A percentile compares a stretch with the other conserved stretches of the same genome.
These are phyloP conservation scores for Cystobasidium onofrii DNA, from an alignment of 768 basidiomycete genomes.

Conservation along the genomic window DNA sequence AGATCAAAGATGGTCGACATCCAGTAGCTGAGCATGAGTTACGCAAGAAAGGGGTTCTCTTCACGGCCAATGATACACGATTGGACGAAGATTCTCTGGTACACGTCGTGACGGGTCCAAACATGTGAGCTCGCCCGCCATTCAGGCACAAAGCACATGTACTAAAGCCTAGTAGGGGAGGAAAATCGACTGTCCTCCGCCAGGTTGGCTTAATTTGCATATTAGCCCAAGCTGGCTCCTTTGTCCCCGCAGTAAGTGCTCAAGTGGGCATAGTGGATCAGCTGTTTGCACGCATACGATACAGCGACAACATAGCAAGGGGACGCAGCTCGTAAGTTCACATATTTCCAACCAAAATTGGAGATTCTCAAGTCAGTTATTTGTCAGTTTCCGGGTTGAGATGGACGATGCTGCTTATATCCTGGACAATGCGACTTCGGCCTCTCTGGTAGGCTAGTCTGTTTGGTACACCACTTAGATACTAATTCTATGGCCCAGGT, in stretches of 20 bases:
- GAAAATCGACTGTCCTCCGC: slow-evolving; percentile 82
- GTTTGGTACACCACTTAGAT: neutral
- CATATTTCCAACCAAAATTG: neutral
- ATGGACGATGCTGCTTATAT: slow-evolving; percentile 93
- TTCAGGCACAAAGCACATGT: neutral
- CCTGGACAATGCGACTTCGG: slow-evolving; percentile 67
- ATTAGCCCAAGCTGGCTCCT: slow-evolving; percentile 84
- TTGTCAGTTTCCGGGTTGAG: slow-evolving; percentile 53
- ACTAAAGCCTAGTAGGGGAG: slow-evolving; percentile 44
- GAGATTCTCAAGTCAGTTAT: too few relatives aligned
- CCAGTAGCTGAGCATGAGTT: slow-evolving; percentile 28
- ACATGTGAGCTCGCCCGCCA: slow-evolving; percentile 11
- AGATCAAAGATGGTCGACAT: slow-evolving; percentile 10
- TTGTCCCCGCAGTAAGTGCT: slow-evolving; percentile 79
- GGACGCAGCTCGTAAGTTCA: slow-evolving; percentile 91
- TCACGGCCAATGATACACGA: neutral
- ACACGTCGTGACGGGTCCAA: slow-evolving; percentile 24
- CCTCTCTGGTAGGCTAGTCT: slow-evolving; percentile 60
- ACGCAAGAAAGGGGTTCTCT: neutral
- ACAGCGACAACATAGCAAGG: slow-evolving; percentile 85
- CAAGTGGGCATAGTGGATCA: slow-evolving; percentile 77
- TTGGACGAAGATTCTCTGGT: neutral
- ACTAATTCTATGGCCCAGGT: slow-evolving; percentile 52
- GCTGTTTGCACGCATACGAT: slow-evolving; percentile 87
- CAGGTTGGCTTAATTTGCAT: slow-evolving; percentile 83